Base-by-base conservation (phyloP, 1,284 basidiomycete species). In the Puccinia coronata region DNA sequence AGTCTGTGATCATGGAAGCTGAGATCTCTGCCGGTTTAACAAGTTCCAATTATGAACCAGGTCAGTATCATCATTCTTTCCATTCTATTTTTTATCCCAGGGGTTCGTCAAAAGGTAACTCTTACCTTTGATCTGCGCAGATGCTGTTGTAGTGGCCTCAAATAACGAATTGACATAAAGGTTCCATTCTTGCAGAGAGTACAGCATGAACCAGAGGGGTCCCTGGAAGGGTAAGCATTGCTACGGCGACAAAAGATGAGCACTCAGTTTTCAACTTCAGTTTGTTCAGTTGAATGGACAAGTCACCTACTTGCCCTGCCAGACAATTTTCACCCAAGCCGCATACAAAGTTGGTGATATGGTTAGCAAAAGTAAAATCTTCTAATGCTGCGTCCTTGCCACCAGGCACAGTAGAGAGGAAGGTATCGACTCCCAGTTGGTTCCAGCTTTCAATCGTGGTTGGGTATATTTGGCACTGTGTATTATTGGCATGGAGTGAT, bases 141-240 rank as follows among this genome's bases (percentile, higher is more conserved):
- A 47, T 39, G 75, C 63, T 31, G 47, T 25, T 67, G 63, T 78
- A 20, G 59, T 55, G 14, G 75, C 43, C 20, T 69, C 61, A 69
- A 69, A 65, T 34, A 78, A 61, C 9, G 75, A 78, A 31, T 78
- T 78, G 16, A 78, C 75, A 49, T 78, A 78, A 36, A 78, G 47
- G 49, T 78, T 78, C 75, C 75, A 78, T 39, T 78, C 75, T 67
- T 78, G 75, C 5, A 78, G 43, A 28, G 61, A 59, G 49, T 67
- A 78, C 20, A 78, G 63, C 34, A 53, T 78, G 28, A 78, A 55
- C 75, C 75, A 78, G 34, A 67, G 61, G 31, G 55, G 28, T 8
- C 61, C 75, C 41, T 78, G 41, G 51, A 78, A 78, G 25, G 75
- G 75, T 39, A 51, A 61, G 41, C 75, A 78, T 78, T 78, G 75